These are phyloP conservation scores for Astrocystis sublimbata DNA, from an alignment of 495 filamentous ascomycete species.

Conservation along the genomic window DNA sequence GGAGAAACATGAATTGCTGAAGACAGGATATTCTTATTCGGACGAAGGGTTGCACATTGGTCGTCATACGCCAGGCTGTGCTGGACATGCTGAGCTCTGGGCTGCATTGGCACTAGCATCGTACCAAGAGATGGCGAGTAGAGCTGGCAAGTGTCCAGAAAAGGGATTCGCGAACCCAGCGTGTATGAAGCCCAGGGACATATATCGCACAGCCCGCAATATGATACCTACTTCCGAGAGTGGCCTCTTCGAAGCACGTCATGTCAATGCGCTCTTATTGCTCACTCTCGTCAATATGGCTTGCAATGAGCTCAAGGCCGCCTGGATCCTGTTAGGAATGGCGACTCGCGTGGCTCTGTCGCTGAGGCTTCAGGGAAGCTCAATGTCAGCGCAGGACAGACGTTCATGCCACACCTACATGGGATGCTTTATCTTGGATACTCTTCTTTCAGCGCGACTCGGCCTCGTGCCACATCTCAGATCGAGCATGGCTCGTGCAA, in stretches of 20 bases:
- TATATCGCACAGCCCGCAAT: conserved; percentile 59
- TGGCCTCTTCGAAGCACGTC: conserved; percentile 57
- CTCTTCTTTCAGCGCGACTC: conserved; percentile 59
- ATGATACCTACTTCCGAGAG: conserved; percentile 63
- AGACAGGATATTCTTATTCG: conserved; percentile 46
- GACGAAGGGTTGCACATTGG: conserved; percentile 30
- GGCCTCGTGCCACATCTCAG: conserved; percentile 55
- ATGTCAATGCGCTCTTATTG: conserved; percentile 65
- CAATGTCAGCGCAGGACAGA: conserved; percentile 39
- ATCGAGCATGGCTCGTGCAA: conserved; percentile 44
- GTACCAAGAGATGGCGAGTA: conserved; percentile 47
- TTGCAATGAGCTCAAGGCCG: conserved; percentile 52
- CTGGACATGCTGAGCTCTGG: conserved; percentile 66
- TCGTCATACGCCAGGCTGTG: conserved; percentile 42
- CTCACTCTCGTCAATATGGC: conserved; percentile 62
- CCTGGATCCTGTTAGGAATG: conserved; percentile 64
- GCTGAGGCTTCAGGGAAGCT: conserved; percentile 45
- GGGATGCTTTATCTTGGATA: conserved; percentile 68
- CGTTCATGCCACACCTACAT: conserved; percentile 55
- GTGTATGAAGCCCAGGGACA: conserved; percentile 27
- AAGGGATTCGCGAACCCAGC: conserved; percentile 24
- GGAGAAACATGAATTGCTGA: conserved; percentile 65
- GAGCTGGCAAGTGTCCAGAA: conserved; percentile 9
- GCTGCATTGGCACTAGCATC: conserved; percentile 59
- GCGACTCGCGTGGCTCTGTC: conserved; percentile 60